Base-by-base conservation (phyloP, 768 basidiomycete genomes). In the Megacollybia marginata region DNA sequence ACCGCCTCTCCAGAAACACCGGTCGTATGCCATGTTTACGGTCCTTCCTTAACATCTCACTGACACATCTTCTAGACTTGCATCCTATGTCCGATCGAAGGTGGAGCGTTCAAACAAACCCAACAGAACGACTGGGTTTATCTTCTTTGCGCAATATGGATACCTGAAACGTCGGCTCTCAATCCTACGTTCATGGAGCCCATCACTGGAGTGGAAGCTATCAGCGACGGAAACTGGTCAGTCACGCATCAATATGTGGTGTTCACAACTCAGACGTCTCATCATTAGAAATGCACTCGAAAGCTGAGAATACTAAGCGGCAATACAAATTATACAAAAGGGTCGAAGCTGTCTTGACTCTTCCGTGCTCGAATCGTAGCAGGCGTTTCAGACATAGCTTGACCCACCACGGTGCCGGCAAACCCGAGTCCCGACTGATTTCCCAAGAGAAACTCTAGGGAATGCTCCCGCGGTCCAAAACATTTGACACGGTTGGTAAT, bases 121-220 rank as follows among this genome's bases (percentile, higher is more conserved):
- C 76, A 82, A 0, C 74, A 84, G 31, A 92, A 91, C 0, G 86
- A 92, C 53, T 99, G 96, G 96, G 88, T 93, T 0, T 96, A 99
- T 64, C 73, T 99, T 0, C 75, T 98, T 0, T 99, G 96, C 59
- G 92, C 95, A 4, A 94, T 99, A 47, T 99, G 92, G 92, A 83
- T 97, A 2, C 94, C 95, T 0, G 95, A 98, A 63, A 89, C 92
- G 12, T 79, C 85, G 19, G 90, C 97, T 1, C 85, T 85, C 16
- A 98, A 98, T 63, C 86, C 92, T 40, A 87, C 92, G 10, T 96
- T 97, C 62, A 98, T 98, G 96, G 96, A 99, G 59, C 96, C 96
- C 34, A 83, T 99, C 28, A 89, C 91, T 2, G 91, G 90, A 4
- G 76, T 92, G 0, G 91, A 97, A 46, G 79, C 73, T 54, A 88